Conservation (phyloP, 2,329 filamentous ascomycete species). For the Zelopaecilomyces penicillatus region DNA sequence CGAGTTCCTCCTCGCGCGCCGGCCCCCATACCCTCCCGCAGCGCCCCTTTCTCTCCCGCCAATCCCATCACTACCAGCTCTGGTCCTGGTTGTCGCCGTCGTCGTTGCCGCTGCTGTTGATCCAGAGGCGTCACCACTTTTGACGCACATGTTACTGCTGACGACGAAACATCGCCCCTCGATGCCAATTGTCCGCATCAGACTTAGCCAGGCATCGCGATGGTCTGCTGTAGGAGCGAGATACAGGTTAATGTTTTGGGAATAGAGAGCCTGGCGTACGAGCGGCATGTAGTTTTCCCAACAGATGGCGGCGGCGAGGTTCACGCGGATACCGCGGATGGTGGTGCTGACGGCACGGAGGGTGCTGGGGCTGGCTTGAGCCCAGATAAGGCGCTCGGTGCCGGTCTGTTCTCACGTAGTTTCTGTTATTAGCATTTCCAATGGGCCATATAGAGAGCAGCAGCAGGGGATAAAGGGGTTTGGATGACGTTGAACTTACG, state of each 20-base stretch:
- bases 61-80: too few species aligned
- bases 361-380: slow-evolving; percentile 71
- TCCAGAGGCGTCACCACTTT: neutral
- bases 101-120: slow-evolving; percentile 18
- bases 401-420: slow-evolving; percentile 47
- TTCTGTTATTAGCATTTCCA: slow-evolving; percentile 1
- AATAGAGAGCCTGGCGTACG: slow-evolving; percentile 73
- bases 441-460: neutral
- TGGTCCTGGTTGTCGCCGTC: too few species aligned
- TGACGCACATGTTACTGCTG: slow-evolving; percentile 73
- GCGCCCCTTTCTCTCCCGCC: too few species aligned
- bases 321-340: slow-evolving; percentile 71
- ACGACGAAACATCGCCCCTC: slow-evolving; percentile 84
- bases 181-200: slow-evolving; percentile 74
- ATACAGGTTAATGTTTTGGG: slow-evolving; percentile 86
- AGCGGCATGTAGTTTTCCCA: slow-evolving; percentile 98
- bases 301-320: slow-evolving; percentile 81
- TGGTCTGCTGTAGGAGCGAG: slow-evolving; percentile 84
- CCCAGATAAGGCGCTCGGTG: slow-evolving; percentile 78
- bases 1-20: slow-evolving; percentile 22
- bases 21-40: too few species aligned
- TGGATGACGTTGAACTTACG: slow-evolving; percentile 34
- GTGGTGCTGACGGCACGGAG: slow-evolving; percentile 70
- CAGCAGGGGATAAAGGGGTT: neutral
- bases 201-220: slow-evolving; percentile 69